A percentile compares a stretch with the other conserved stretches of the same genome.
Evolutionary conservation across 257 asterid species (phyloP).

Genomic region (Solanum ahanhuiri): DNA sequence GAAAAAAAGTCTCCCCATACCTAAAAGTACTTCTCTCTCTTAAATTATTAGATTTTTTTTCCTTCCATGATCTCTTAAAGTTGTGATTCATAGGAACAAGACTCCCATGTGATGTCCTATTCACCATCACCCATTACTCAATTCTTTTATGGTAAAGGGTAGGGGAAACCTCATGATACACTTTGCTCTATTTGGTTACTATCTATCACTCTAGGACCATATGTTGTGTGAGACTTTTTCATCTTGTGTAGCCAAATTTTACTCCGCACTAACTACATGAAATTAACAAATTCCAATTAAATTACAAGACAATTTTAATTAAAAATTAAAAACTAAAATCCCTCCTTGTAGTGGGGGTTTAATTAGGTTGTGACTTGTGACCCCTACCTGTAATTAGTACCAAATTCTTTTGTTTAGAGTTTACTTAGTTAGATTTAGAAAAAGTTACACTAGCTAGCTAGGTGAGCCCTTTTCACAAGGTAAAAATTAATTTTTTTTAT

Average conservation of each 20-base stretch:
- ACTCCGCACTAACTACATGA: not conserved
- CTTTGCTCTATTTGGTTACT: conserved; percentile 5
- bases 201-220: not conserved
- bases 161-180: conserved; percentile 16
- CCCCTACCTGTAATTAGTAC: not conserved
- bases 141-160: conserved; percentile 27
- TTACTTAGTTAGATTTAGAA: not conserved
- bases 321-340: not conserved
- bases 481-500: not conserved
- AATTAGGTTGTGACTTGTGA: not conserved
- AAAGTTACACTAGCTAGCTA: not conserved
- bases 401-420: not conserved
- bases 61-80: not conserved
- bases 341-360: not conserved
- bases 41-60: not conserved
- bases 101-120: conserved; percentile 32
- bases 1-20: not conserved
- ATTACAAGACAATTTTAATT: not conserved
- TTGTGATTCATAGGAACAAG: conserved; percentile 16
- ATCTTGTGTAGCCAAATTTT: not conserved
- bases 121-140: conserved; percentile 15
- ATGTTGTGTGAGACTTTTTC: not conserved
- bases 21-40: conserved; percentile 11
- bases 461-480: not conserved
- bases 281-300: not conserved